Conservation (phyloP, 495 filamentous ascomycete genomes). For the Chaetomium fimeti region DNA sequence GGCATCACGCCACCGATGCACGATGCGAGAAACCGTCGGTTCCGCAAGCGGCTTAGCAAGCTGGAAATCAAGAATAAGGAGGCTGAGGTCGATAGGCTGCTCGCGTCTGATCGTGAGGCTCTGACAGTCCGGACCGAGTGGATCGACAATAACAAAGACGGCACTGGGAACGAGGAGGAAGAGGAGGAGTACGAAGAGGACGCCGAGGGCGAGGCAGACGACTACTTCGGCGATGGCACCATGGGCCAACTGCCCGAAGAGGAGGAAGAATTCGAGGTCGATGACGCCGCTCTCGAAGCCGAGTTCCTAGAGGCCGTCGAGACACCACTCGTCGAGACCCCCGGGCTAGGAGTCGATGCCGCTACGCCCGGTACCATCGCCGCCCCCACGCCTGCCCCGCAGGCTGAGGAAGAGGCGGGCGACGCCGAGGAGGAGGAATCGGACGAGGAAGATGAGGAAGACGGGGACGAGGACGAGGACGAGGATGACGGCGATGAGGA, state of each 20-base stretch:
- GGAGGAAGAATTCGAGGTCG: conserved; percentile 24
- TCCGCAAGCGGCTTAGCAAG: conserved; percentile 77
- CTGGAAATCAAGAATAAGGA: conserved; percentile 88
- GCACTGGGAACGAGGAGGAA: conserved; percentile 48
- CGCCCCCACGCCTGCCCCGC: conserved; percentile 31
- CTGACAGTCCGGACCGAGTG: conserved; percentile 58
- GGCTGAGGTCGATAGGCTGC: conserved; percentile 71
- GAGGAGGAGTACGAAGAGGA: conserved; percentile 63
- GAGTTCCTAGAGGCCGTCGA: conserved; percentile 35
- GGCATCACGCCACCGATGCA: conserved; percentile 91
- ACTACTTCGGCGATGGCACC: conserved; percentile 45
- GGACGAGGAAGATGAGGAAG: conserved; percentile 45
- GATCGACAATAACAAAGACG: conserved; percentile 60
- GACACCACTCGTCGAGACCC: conserved; percentile 36
- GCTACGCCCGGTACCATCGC: conserved; percentile 43
- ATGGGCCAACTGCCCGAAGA: conserved; percentile 42
- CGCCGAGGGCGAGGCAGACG: conserved; percentile 54
- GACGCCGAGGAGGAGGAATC: conserved; percentile 50
- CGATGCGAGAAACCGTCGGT: conserved; percentile 78
- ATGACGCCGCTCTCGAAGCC: conserved; percentile 45
- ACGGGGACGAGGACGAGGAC: conserved; percentile 52
- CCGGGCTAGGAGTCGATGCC: conserved; percentile 37
- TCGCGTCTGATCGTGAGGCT: conserved; percentile 66
- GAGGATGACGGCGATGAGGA: conserved; percentile 46
- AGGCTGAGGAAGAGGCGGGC: conserved; percentile 37